Percentiles rank a stretch among this genome's conserved stretches.
phyloP scores from a whole-genome alignment of 352 stramenopile genomes.

The Phytophthora aleatoria region DNA sequence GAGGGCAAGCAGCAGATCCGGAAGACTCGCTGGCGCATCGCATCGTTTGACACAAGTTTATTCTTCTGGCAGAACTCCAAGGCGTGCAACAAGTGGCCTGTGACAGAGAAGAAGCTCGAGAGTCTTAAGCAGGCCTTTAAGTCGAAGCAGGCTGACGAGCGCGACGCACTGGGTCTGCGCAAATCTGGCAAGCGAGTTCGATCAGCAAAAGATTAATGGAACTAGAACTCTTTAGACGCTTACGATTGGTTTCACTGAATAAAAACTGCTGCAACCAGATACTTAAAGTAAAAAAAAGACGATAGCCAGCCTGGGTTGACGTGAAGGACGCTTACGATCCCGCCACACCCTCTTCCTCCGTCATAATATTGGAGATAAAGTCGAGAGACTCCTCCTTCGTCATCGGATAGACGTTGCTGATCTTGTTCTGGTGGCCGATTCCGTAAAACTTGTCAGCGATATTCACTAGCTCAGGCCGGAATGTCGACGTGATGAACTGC shows the following conservation, averaged over 20 bases:
- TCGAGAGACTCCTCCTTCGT: conserved; percentile 96
- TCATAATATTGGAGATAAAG: conserved; percentile 95
- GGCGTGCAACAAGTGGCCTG: conserved; percentile 68
- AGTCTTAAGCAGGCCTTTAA: conserved; percentile 67
- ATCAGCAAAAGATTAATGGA: conserved; percentile 30
- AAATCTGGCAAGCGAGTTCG: conserved; percentile 75
- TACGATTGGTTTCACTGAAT: conserved; percentile 9
- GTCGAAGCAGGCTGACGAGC: conserved; percentile 81
- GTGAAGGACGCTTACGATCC: conserved; percentile 17
- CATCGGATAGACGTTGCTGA: conserved; percentile 94
- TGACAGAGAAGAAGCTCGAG: conserved; percentile 60
- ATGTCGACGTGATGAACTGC: conserved; percentile 98
- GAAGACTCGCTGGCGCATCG: conserved; percentile 87
- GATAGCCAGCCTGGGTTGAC: neutral
- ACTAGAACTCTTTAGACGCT: neutral
- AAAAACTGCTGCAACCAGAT: conserved; percentile 27
- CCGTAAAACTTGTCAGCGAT: conserved; percentile 98
- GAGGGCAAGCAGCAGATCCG: conserved; percentile 92
- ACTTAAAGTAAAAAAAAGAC: conserved; percentile 5
- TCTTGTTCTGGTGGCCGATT: conserved; percentile 99
- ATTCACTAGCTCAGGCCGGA: conserved; percentile 98
- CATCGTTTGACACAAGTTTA: conserved; percentile 95
- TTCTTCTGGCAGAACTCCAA: conserved; percentile 96
- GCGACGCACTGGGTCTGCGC: conserved; percentile 67
- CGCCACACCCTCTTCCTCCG: conserved; percentile 82